Percentiles rank a stretch among this genome's conserved stretches.
phyloP scores from a whole-genome alignment of 768 basidiomycete genomes.

The Dioszegia crocea region DNA sequence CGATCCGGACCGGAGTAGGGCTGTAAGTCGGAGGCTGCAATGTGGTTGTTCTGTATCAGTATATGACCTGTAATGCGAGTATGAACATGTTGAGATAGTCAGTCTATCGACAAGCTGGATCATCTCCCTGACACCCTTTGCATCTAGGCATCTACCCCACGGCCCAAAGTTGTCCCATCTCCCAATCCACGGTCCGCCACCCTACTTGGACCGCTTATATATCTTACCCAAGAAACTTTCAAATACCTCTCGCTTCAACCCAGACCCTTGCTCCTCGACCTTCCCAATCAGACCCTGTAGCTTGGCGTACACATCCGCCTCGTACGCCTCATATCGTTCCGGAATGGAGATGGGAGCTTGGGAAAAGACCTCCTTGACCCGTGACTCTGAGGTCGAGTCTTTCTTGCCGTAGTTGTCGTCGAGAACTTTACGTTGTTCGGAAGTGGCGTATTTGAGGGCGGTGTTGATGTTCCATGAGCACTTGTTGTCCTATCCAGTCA shows the following conservation, averaged over 20 bases:
- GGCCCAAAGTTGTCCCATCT: too few relatives aligned
- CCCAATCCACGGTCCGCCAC: too few relatives aligned
- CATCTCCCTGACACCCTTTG: neutral
- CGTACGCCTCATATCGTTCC: constrained; percentile 69
- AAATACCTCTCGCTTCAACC: constrained; percentile 67
- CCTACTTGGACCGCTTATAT: constrained; percentile 58
- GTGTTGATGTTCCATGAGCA: constrained; percentile 94
- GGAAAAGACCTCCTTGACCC: constrained; percentile 68
- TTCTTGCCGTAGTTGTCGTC: constrained; percentile 65
- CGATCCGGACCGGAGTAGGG: too few relatives aligned
- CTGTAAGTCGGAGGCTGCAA: too few relatives aligned
- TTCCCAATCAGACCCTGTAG: constrained; percentile 66
- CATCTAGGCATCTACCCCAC: too few relatives aligned
- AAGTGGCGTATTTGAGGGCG: constrained; percentile 58
- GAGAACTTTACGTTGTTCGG: constrained; percentile 53
- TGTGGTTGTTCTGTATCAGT: too few relatives aligned
- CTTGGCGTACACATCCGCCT: constrained; percentile 65
- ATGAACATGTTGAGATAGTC: too few relatives aligned
- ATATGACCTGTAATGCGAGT: too few relatives aligned
- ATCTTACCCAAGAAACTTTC: constrained; percentile 84
- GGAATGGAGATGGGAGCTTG: constrained; percentile 61
- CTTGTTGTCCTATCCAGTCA: constrained; percentile 61
- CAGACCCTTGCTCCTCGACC: constrained; percentile 63
- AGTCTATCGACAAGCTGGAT: too few relatives aligned
- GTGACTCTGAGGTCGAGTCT: constrained; percentile 57